Evolutionary conservation across 805 yeast genomes (phyloP).

Genomic region (Diddensiella transvaalensis): DNA sequence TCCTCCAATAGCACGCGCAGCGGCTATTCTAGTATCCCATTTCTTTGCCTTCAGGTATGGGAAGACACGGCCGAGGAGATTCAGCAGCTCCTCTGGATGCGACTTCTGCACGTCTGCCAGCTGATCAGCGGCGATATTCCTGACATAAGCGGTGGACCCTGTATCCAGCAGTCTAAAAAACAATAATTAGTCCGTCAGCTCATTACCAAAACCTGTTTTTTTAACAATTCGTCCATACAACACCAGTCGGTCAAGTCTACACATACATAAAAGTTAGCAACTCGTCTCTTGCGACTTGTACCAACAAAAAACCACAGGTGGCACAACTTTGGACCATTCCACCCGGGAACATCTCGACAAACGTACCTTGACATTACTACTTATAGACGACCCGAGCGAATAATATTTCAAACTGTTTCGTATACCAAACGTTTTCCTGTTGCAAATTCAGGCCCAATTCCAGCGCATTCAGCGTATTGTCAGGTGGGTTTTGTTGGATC

Average conservation of each 20-base stretch:
- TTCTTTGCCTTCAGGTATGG: constrained; percentile 78
- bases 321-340: not conserved
- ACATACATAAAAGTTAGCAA: not conserved
- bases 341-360: not conserved
- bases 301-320: too few species aligned
- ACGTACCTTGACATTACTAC: constrained; percentile 6
- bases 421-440: too few species aligned
- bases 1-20: constrained; percentile 93
- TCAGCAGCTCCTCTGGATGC: constrained; percentile 89
- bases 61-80: constrained; percentile 79
- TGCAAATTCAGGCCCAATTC: too few species aligned
- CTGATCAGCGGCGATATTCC: constrained; percentile 97
- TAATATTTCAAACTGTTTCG: too few species aligned
- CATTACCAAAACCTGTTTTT: too few species aligned
- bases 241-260: constrained; percentile 55
- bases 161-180: constrained; percentile 59
- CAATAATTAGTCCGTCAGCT: not conserved
- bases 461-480: too few species aligned
- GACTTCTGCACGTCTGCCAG: constrained; percentile 88
- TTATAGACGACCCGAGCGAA: too few species aligned
- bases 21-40: constrained; percentile 96
- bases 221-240: too few species aligned
- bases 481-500: too few species aligned
- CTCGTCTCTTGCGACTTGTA: not conserved
- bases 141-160: constrained; percentile 88